Base-by-base conservation (phyloP, 2,329 filamentous ascomycete species). In the Amauroascus verrucosus region DNA sequence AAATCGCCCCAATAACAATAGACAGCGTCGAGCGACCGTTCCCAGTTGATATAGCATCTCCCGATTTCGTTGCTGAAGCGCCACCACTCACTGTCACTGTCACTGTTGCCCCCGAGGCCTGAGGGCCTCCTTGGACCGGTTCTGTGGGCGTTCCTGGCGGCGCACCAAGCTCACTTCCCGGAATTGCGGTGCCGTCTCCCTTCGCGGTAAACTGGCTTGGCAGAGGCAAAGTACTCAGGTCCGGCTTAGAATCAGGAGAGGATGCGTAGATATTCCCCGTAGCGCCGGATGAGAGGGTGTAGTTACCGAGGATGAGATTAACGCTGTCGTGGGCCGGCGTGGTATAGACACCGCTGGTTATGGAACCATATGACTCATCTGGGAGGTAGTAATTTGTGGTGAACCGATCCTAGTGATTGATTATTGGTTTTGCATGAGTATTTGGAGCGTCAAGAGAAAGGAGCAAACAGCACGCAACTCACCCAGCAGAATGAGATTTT, bases 361-460 rank as follows among this genome's bases (percentile, higher is more conserved):
- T 63, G 1, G 70, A 73, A 11, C 75, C 75, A 49, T 67, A 74
- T 14, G 73, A 72, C 32, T 69, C 70, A 54, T 75, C 74, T 2
- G 71, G 62, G 47, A 77, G 71, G 51, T 69, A 69, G 59, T 65
- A 77, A 57, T 77, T 72, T 16, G 75, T 78, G 4, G 75, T 77
- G 64, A 75, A 77, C 52, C 70, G 70, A 61, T 77, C 75, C 66
- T 68, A 16, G 41, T 14, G 4, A 32, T 28, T 52, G 14, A 32
- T 38, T 20, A 35, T 4, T 35, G 30, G 11, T 13, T 35, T 3
- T 13, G 13, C 13, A 35, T 18, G 6, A 38, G 8, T 35, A 13
- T 35, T 35, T 38, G 35, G 8, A 5, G 3, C 4, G 22, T 53
- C 30, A 43, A 33, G 43, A 32, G 18, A 40, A 44, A 16, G 30